Evolutionary conservation across 306 rosid genomes (phyloP).

Genomic region (Dryas drummondii): DNA sequence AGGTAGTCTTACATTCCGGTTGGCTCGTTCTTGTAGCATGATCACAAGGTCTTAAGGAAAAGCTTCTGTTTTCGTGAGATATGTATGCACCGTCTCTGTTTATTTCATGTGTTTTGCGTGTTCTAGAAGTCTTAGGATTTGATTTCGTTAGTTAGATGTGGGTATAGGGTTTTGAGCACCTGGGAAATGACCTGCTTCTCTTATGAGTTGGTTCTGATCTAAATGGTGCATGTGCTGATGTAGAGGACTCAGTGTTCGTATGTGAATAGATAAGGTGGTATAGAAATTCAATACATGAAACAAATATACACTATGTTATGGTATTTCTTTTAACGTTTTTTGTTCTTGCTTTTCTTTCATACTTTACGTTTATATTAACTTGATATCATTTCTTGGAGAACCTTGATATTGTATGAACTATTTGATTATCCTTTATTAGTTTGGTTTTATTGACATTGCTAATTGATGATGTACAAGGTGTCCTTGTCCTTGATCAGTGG

Average conservation of each 20-base stretch:
- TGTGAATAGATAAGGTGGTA: constrained; percentile 94
- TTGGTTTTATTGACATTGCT: constrained; percentile 2
- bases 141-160: constrained; percentile 45
- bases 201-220: constrained; percentile 51
- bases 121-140: constrained; percentile 49
- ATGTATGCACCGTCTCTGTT: constrained; percentile 46
- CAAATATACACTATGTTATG: constrained; percentile 37
- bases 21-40: constrained; percentile 90
- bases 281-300: constrained; percentile 76
- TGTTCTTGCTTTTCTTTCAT: constrained; percentile 14
- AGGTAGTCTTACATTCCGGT: constrained; percentile 55
- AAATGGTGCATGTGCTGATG: constrained; percentile 65
- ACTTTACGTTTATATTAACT: constrained; percentile 6
- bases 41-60: constrained; percentile 63
- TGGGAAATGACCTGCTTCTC: constrained; percentile 51
- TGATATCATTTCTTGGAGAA: not conserved
- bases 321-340: constrained; percentile 16
- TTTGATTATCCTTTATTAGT: constrained; percentile 1
- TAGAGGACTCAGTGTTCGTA: constrained; percentile 63
- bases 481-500: constrained; percentile 7
- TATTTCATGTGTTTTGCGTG: constrained; percentile 34
- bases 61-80: constrained; percentile 38
- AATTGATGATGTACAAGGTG: constrained; percentile 15
- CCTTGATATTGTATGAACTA: not conserved
- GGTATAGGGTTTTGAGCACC: constrained; percentile 61